These are phyloP conservation scores for Termitomyces sp. DNA, from an alignment of 768 basidiomycete genomes.

Conservation along the genomic window DNA sequence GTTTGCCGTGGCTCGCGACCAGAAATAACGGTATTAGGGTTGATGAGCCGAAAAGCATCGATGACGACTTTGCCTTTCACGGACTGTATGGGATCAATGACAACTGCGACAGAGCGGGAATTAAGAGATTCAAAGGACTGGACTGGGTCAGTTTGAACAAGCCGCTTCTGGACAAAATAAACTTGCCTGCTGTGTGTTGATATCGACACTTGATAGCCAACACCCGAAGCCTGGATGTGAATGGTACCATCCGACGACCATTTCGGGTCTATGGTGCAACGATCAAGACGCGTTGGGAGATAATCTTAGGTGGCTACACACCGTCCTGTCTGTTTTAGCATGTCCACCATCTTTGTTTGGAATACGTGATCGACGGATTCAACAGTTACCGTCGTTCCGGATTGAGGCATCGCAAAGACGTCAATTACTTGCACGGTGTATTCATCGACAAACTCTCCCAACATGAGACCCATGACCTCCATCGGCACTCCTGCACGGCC, in stretches of 20 bases:
- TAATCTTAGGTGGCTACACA: slow-evolving; percentile 34
- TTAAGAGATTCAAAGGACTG: slow-evolving; percentile 97
- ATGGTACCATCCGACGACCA: slow-evolving; percentile 99
- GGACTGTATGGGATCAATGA: slow-evolving; percentile 98
- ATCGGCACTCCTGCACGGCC: slow-evolving; percentile 98
- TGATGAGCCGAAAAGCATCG: slow-evolving; percentile 97
- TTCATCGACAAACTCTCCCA: slow-evolving; percentile 98
- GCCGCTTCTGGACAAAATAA: not conserved
- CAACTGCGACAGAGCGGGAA: slow-evolving; percentile 91
- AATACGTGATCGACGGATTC: slow-evolving; percentile 99
- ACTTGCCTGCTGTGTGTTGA: slow-evolving; percentile 94
- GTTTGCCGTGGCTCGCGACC: slow-evolving; percentile 96
- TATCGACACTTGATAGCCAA: slow-evolving; percentile 98
- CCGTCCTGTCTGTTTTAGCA: slow-evolving; percentile 99
- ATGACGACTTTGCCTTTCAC: slow-evolving; percentile 99
- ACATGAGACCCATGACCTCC: slow-evolving; percentile 99
- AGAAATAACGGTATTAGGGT: slow-evolving; percentile 82
- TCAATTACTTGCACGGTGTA: slow-evolving; percentile 94
- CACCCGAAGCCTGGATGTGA: slow-evolving; percentile 99
- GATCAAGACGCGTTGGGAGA: not conserved
- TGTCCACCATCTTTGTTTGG: slow-evolving; percentile 97
- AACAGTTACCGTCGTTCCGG: slow-evolving; percentile 94
- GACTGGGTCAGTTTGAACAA: slow-evolving; percentile 11
- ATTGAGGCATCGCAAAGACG: slow-evolving; percentile 99
- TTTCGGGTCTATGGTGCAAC: slow-evolving; percentile 73